Evolutionary conservation across 805 yeast genomes (phyloP), one percentile per base, ranked within the genome.

Genomic region (Candida sanyiensis): DNA sequence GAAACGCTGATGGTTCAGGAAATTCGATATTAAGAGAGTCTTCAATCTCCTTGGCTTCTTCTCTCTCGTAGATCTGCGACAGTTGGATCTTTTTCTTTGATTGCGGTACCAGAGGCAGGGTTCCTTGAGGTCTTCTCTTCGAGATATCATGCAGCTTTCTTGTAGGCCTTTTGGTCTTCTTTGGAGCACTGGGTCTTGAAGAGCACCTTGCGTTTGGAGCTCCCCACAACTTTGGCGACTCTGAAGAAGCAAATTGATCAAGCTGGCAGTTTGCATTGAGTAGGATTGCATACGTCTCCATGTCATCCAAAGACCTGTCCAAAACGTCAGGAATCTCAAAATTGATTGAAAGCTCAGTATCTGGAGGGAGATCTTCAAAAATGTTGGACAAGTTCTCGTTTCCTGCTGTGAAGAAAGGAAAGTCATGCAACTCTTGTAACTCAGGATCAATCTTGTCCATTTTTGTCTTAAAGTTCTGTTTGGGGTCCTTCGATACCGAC

Each of bases 231-330:
- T 12, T 24, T 11, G n/a, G n/a, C n/a, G n/a, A n/a, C n/a, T 19
- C 6, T 12, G 28, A 5, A 11, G 33, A 25, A 2, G 16, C 25
- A 3, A 32, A 28, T 12, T 20, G 25, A 15, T 33, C 38, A 32
- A 52, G 28, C 2, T 38, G 42, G 12, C 39, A 25, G 17, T 44
- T 54, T 3, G 58, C 56, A 11, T 38, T 32, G 17, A 35, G 41
- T 38, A 54, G 43, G n/a, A 54, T 54, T 29, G 48, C 46, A 30
- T 46, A 54, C 1, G 56, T 54, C 24, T 44, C 49, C 13, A 37
- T 15, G 28, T 53, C 59, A 13, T 42, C 49, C 19, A 45, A 35
- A 3, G 43, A 29, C n/a, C n/a, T 23, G 8, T 39, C 38, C 12
- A 32, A 30, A 5, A 19, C 4, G n/a, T 17, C 24, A 13, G 34